phyloP scores from a whole-genome alignment of 2,329 filamentous ascomycete species.

The Penicillium occitanis region DNA sequence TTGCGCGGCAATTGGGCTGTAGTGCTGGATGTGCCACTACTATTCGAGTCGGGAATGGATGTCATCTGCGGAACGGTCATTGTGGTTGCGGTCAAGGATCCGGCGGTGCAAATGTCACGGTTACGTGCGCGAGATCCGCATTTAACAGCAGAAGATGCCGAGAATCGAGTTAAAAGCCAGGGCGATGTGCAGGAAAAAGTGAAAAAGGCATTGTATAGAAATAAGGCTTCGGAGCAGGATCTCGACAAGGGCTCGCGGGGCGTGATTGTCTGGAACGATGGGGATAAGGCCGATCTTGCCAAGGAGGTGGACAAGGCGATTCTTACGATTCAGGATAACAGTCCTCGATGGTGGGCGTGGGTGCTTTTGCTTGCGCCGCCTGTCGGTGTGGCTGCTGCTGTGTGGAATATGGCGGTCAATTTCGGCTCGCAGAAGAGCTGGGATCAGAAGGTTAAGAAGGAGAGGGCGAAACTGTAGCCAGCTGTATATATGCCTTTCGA shows the following conservation, averaged over 20 bases:
- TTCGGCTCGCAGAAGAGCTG: slow-evolving; percentile 68
- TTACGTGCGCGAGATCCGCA: slow-evolving; percentile 74
- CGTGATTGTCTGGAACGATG: slow-evolving; percentile 89
- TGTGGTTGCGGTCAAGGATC: slow-evolving; percentile 81
- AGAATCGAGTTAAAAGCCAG: slow-evolving; percentile 83
- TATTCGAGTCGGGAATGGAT: slow-evolving; percentile 89
- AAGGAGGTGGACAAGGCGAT: slow-evolving; percentile 67
- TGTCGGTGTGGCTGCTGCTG: slow-evolving; percentile 65
- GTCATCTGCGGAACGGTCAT: slow-evolving; percentile 79
- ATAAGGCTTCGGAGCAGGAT: slow-evolving; percentile 19
- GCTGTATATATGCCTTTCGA: not conserved
- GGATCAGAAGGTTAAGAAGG: slow-evolving; percentile 59
- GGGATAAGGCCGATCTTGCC: slow-evolving; percentile 67
- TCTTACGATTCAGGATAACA: slow-evolving; percentile 58
- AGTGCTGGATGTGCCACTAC: slow-evolving; percentile 84
- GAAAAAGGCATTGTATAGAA: slow-evolving; percentile 65
- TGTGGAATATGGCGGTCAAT: slow-evolving; percentile 73
- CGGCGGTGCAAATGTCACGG: slow-evolving; percentile 76
- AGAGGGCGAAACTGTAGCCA: slow-evolving; percentile 42
- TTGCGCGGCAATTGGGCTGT: slow-evolving; percentile 79
- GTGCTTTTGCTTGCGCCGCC: slow-evolving; percentile 68
- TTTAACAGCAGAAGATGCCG: slow-evolving; percentile 78
- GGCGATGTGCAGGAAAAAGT: slow-evolving; percentile 84
- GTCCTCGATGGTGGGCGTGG: slow-evolving; percentile 84
- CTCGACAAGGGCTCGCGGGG: slow-evolving; percentile 58